Evolutionary conservation across 345 rosid genomes (phyloP).

Genomic region (Syzygium oleosum): DNA sequence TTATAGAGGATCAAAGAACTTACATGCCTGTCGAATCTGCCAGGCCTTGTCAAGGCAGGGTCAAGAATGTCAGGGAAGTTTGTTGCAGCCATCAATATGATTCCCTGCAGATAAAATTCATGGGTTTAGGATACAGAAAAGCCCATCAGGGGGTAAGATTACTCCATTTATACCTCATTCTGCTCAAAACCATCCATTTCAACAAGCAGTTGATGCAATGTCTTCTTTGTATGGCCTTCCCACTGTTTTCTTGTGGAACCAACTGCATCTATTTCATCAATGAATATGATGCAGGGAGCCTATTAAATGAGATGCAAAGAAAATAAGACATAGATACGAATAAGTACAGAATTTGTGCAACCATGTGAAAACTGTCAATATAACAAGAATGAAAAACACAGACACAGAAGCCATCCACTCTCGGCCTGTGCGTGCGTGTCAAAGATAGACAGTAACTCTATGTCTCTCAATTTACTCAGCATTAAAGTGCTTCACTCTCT

Average conservation of each 20-base stretch:
- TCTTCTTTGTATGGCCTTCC: conserved; percentile 99
- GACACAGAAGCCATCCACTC: neutral
- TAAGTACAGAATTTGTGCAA: neutral
- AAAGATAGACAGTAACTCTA: neutral
- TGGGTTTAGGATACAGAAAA: conserved; percentile 1
- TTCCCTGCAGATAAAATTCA: conserved; percentile 48
- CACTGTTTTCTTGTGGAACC: conserved; percentile 97
- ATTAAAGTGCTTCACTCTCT: neutral
- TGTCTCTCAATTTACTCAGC: neutral
- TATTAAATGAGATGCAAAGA: conserved; percentile 9
- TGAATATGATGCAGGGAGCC: conserved; percentile 98
- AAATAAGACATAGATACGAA: neutral
- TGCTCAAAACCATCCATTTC: conserved; percentile 99
- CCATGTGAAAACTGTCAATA: neutral
- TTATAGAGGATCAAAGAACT: conserved; percentile 17
- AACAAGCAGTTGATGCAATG: conserved; percentile 94
- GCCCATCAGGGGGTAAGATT: neutral
- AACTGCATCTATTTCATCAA: conserved; percentile 98
- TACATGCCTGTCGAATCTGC: conserved; percentile 98
- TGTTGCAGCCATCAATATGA: conserved; percentile 98
- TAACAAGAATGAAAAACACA: neutral
- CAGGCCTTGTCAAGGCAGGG: conserved; percentile 99
- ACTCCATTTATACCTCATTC: conserved; percentile 58
- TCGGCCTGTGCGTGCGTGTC: neutral
- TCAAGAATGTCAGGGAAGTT: conserved; percentile 98